Conservation (phyloP, 208 protist species). For the Acanthamoeba healyi region DNA sequence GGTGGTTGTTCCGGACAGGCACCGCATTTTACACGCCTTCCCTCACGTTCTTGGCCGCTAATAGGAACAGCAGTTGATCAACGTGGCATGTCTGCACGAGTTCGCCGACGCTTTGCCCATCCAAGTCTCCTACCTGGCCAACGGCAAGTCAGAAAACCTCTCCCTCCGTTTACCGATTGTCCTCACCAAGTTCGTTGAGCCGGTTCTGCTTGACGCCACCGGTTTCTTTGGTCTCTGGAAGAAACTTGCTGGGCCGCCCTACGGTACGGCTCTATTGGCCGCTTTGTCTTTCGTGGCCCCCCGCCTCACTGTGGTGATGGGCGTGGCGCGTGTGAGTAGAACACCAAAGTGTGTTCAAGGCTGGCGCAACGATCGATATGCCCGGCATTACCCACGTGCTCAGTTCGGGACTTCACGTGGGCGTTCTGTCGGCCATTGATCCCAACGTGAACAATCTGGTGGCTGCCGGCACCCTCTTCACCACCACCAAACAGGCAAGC, state of each 20-base stretch:
- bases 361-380: slow-evolving; percentile 31
- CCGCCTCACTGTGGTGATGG: not conserved
- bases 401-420: slow-evolving; percentile 22
- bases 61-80: slow-evolving; percentile 78
- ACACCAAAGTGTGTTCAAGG: slow-evolving; percentile 68
- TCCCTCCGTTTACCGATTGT: slow-evolving; percentile 72
- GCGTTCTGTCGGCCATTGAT: slow-evolving; percentile 45
- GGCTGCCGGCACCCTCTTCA: slow-evolving; percentile 45
- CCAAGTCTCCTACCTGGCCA: slow-evolving; percentile 56
- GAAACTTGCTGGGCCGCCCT: slow-evolving; percentile 64
- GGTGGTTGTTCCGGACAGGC: too few relatives aligned
- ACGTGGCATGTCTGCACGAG: slow-evolving; percentile 71
- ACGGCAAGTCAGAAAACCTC: slow-evolving; percentile 69
- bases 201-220: slow-evolving; percentile 1
- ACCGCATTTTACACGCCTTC: too few relatives aligned
- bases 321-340: not conserved
- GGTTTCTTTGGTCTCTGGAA: slow-evolving; percentile 76
- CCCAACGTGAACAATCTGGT: slow-evolving; percentile 73
- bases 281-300: not conserved
- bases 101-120: slow-evolving; percentile 64
- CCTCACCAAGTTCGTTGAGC: slow-evolving; percentile 76
- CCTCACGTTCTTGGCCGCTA: not conserved
- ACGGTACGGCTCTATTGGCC: not conserved
- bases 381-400: slow-evolving; percentile 48
- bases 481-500: slow-evolving; percentile 45